A percentile compares a stretch with the other conserved stretches of the same genome.
These are phyloP conservation scores for Mycena sp. DNA, from an alignment of 1,284 basidiomycete genomes.

Conservation along the genomic window DNA sequence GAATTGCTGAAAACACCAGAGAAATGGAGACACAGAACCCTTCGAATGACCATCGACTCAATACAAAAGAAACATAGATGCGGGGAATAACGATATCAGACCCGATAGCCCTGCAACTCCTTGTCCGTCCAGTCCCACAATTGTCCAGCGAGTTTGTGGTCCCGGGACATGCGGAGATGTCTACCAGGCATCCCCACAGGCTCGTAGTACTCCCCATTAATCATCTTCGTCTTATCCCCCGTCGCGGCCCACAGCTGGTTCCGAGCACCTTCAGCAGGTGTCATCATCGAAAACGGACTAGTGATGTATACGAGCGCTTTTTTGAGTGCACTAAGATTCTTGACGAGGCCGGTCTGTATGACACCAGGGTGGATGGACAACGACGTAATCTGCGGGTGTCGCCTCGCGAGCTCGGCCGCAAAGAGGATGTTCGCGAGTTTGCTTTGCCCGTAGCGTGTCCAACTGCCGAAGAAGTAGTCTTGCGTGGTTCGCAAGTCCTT, in stretches of 20 bases:
- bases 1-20: too few relatives aligned
- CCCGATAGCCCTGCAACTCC: too few relatives aligned
- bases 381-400: conserved; percentile 21
- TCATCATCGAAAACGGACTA: conserved; percentile 8
- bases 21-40: too few relatives aligned
- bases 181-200: conserved; percentile 14
- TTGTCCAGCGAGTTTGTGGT: too few relatives aligned
- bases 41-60: too few relatives aligned
- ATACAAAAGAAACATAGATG: too few relatives aligned
- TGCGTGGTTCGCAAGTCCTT: conserved; percentile 17
- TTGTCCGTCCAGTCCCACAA: too few relatives aligned
- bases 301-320: background rate
- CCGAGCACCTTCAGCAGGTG: too few relatives aligned
- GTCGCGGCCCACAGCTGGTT: too few relatives aligned
- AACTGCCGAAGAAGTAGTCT: background rate
- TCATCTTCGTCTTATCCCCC: too few relatives aligned
- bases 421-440: conserved; percentile 30
- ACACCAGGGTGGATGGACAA: conserved; percentile 21
- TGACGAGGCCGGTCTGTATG: conserved; percentile 12
- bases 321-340: background rate
- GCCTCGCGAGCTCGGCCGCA: conserved; percentile 19
- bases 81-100: too few relatives aligned
- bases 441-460: conserved; percentile 26
- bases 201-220: conserved; percentile 17
- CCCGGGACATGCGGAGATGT: background rate